Percentiles rank a stretch among this genome's conserved stretches.
These are phyloP conservation scores for Corylus americana DNA, from an alignment of 306 rosid species.

Conservation along the genomic window DNA sequence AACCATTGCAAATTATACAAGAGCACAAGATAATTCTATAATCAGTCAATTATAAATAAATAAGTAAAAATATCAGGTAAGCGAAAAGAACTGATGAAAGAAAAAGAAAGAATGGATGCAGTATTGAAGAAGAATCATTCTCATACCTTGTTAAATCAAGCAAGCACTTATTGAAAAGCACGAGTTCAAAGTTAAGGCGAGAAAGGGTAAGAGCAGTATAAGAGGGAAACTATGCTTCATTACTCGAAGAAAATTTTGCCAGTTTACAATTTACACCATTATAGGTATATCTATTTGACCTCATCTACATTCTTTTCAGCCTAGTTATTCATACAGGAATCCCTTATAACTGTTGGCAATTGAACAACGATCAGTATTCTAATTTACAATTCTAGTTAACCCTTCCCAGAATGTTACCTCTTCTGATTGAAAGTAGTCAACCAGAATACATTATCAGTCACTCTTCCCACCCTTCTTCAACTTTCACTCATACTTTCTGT, in stretches of 20 bases:
- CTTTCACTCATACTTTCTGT: neutral
- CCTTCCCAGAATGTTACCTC: neutral
- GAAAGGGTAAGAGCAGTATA: neutral
- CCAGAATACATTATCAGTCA: slow-evolving; percentile 2
- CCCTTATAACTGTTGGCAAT: slow-evolving; percentile 10
- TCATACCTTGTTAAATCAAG: neutral
- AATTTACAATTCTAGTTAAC: slow-evolving; percentile 12
- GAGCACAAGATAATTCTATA: neutral
- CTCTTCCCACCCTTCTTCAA: neutral
- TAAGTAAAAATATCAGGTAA: neutral
- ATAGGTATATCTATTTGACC: slow-evolving; percentile 15
- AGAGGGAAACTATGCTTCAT: slow-evolving; percentile 11
- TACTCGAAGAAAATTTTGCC: neutral
- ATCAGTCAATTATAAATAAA: neutral
- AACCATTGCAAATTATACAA: neutral
- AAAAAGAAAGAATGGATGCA: neutral
- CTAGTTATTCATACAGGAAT: slow-evolving; percentile 20
- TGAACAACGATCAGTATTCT: slow-evolving; percentile 14
- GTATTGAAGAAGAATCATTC: neutral
- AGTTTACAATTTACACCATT: slow-evolving; percentile 10
- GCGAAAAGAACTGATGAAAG: neutral
- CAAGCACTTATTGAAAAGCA: neutral
- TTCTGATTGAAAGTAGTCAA: neutral
- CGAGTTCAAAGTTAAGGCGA: neutral
- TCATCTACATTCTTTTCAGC: slow-evolving; percentile 21